Percentiles rank a stretch among this genome's conserved stretches.
Evolutionary conservation across 2,329 filamentous ascomycete species (phyloP).

Genomic region (Ophiostoma himal-ulmi): DNA sequence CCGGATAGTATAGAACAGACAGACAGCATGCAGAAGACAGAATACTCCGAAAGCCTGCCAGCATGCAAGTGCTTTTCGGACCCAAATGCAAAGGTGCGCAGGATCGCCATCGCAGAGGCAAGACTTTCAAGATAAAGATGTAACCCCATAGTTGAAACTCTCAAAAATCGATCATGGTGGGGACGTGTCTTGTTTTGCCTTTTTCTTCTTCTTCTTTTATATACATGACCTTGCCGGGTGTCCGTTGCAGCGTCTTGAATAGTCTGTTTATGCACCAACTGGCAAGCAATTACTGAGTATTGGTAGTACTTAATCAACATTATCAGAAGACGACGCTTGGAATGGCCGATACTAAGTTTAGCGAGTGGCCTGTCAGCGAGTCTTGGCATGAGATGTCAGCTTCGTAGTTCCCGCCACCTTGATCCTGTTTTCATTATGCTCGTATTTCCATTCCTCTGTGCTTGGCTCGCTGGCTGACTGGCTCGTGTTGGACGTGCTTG

Average conservation of each 20-base stretch:
- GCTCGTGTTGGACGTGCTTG: background rate
- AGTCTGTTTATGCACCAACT: too few species aligned
- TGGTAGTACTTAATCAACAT: too few species aligned
- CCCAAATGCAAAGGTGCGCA: background rate
- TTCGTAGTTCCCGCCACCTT: background rate
- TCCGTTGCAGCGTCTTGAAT: background rate
- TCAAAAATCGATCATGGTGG: background rate
- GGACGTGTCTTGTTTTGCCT: background rate
- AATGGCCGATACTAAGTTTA: too few species aligned
- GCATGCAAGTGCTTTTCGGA: background rate
- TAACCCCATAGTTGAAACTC: background rate
- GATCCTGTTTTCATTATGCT: background rate
- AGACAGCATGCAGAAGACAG: background rate
- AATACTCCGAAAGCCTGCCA: background rate
- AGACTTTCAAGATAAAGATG: conserved; percentile 1
- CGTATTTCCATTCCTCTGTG: background rate
- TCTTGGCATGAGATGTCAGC: conserved; percentile 2
- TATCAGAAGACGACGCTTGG: too few species aligned
- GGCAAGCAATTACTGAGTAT: too few species aligned
- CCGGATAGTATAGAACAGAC: background rate
- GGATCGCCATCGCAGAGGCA: background rate
- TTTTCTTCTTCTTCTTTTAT: background rate
- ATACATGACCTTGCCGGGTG: background rate
- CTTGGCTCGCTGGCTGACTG: background rate
- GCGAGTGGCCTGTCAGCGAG: background rate